A percentile compares a stretch with the other conserved stretches of the same genome.
Evolutionary conservation across 441 rosid genomes (phyloP).

Genomic region (Rhodomyrtus psidioides): DNA sequence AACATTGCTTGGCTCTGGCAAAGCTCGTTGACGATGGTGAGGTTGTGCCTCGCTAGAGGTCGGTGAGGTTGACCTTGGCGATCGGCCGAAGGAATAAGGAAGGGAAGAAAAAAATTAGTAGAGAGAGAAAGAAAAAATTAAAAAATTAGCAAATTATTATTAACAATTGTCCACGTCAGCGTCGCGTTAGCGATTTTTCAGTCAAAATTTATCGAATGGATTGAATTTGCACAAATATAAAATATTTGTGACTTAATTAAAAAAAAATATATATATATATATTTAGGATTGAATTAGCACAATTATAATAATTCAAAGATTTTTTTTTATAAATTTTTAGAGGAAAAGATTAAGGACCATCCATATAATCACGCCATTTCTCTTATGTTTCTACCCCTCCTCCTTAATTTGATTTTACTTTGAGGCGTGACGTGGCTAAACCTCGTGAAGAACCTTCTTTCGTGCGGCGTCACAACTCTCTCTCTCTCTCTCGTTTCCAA

Average conservation of each 20-base stretch:
- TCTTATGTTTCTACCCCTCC: neutral
- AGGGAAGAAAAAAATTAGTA: too few relatives aligned
- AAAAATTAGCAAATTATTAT: too few relatives aligned
- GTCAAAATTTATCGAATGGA: neutral
- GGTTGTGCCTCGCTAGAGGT: too few relatives aligned
- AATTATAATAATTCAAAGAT: fast-evolving
- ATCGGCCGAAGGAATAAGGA: too few relatives aligned
- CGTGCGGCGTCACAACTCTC: neutral
- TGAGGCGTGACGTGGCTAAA: neutral
- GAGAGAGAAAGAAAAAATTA: too few relatives aligned
- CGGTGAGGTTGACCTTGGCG: too few relatives aligned
- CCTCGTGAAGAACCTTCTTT: neutral
- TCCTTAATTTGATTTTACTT: neutral
- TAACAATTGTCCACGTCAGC: too few relatives aligned
- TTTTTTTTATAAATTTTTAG: neutral
- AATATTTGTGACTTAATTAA: too few relatives aligned
- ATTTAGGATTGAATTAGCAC: fast-evolving
- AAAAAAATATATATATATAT: too few relatives aligned
- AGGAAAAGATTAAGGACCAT: neutral
- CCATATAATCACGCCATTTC: neutral
- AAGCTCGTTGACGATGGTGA: too few relatives aligned
- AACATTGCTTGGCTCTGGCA: too few relatives aligned
- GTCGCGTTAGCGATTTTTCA: too few relatives aligned
- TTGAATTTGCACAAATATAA: neutral
- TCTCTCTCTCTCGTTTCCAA: neutral